Conservation (phyloP, 2,329 filamentous ascomycete genomes). For the Teratosphaeria zuluensis region DNA sequence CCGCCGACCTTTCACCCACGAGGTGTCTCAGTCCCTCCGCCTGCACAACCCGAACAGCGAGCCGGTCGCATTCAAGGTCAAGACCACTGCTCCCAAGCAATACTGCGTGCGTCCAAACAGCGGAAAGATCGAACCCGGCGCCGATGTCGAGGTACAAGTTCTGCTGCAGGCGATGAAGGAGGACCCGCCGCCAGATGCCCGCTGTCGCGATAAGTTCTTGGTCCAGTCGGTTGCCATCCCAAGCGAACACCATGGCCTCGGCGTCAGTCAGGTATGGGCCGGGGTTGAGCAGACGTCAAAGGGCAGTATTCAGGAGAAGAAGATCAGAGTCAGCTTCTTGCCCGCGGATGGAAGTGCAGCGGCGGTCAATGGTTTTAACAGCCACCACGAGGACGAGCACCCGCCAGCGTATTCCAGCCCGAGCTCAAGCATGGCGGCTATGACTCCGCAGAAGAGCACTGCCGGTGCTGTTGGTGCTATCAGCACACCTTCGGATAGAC, state of each 20-base stretch:
- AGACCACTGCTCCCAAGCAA: slow-evolving; percentile 97
- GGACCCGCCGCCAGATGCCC: slow-evolving; percentile 74
- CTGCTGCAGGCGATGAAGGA: slow-evolving; percentile 97
- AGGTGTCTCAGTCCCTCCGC: slow-evolving; percentile 53
- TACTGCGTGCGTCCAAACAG: slow-evolving; percentile 98
- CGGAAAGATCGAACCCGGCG: slow-evolving; percentile 83
- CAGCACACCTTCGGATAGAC: slow-evolving; percentile 24
- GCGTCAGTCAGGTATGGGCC: slow-evolving; percentile 71
- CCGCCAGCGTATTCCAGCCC: slow-evolving; percentile 49
- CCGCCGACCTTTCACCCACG: slow-evolving; percentile 61
- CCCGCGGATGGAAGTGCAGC: slow-evolving; percentile 44
- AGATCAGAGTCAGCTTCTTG: slow-evolving; percentile 87
- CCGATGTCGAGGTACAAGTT: slow-evolving; percentile 91
- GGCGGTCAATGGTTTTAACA: slow-evolving; percentile 10
- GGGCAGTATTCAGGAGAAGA: slow-evolving; percentile 74
- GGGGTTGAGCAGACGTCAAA: slow-evolving; percentile 66
- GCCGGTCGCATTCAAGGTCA: slow-evolving; percentile 67
- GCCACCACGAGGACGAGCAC: slow-evolving; percentile 27
- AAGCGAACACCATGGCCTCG: slow-evolving; percentile 72
- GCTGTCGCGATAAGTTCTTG: slow-evolving; percentile 95
- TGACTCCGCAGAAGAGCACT: slow-evolving; percentile 31
- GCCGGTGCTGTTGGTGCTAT: slow-evolving; percentile 26
- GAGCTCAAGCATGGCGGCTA: slow-evolving; percentile 35
- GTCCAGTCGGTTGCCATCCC: slow-evolving; percentile 84
- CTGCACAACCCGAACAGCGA: slow-evolving; percentile 49